Evolutionary conservation across 2,329 filamentous ascomycete genomes (phyloP).

Genomic region (Cladosporium sp.): DNA sequence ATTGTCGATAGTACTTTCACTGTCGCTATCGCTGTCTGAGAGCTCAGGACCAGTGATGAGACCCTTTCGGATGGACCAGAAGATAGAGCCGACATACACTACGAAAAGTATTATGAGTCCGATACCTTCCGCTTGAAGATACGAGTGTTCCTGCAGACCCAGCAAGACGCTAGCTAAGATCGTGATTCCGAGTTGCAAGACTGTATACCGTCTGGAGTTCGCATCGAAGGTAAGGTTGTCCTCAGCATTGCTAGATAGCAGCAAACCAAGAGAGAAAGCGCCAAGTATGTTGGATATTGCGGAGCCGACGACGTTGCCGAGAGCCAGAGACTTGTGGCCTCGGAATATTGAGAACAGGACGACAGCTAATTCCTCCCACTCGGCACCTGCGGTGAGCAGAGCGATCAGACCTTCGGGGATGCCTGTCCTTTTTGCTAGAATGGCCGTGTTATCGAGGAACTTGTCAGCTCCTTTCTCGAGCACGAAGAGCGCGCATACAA

Average conservation of each 20-base stretch:
- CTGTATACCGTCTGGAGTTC: conserved; percentile 47
- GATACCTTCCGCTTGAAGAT: neutral
- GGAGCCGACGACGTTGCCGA: conserved; percentile 54
- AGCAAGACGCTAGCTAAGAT: conserved; percentile 41
- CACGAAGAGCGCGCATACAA: conserved; percentile 45
- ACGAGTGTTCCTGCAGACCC: neutral
- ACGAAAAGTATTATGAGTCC: conserved; percentile 32
- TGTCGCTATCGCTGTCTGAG: conserved; percentile 36
- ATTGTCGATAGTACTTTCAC: conserved; percentile 27
- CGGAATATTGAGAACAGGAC: conserved; percentile 47
- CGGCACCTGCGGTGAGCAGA: conserved; percentile 50
- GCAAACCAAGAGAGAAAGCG: conserved; percentile 51
- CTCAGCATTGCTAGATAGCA: conserved; percentile 34
- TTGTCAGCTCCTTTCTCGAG: conserved; percentile 51
- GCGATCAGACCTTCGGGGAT: conserved; percentile 48
- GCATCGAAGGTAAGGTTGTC: conserved; percentile 39
- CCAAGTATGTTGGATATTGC: conserved; percentile 54
- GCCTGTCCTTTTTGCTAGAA: conserved; percentile 42
- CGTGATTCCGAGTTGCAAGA: conserved; percentile 40
- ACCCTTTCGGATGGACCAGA: conserved; percentile 44
- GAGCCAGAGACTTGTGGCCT: conserved; percentile 44
- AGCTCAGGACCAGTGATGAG: conserved; percentile 39
- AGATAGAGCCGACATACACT: conserved; percentile 43
- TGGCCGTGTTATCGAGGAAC: conserved; percentile 50
- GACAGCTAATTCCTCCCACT: conserved; percentile 55